Evolutionary conservation across 441 rosid species (phyloP).

Genomic region (Hura crepitans): DNA sequence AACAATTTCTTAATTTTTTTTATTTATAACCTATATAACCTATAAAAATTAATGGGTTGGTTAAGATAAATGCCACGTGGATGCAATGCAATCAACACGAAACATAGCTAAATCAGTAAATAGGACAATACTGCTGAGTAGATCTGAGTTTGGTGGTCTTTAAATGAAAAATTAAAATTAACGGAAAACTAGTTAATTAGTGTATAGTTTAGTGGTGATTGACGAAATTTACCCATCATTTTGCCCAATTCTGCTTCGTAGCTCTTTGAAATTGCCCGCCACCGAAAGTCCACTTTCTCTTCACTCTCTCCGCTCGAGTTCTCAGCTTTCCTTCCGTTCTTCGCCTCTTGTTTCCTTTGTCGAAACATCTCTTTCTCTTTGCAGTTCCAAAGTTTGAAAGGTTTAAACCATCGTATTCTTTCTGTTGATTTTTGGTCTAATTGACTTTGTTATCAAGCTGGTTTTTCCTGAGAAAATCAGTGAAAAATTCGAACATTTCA

Average conservation of each 20-base stretch:
- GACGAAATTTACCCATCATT: too few species aligned
- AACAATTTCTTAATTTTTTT: too few species aligned
- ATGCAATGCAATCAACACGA: too few species aligned
- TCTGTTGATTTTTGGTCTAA: not conserved
- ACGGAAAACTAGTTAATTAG: too few species aligned
- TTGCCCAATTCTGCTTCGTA: not conserved
- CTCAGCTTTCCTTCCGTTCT: not conserved
- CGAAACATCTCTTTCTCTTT: not conserved
- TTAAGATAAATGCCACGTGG: too few species aligned
- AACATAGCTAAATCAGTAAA: too few species aligned
- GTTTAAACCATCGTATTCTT: not conserved
- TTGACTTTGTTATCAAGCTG: not conserved
- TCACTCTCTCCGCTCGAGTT: not conserved
- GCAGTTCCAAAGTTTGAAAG: not conserved
- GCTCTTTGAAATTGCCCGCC: constrained; percentile 24
- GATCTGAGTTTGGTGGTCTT: too few species aligned
- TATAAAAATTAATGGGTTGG: too few species aligned
- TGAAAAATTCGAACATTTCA: not conserved
- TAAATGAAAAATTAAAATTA: too few species aligned
- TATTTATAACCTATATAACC: too few species aligned
- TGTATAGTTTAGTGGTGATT: too few species aligned
- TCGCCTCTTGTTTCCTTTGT: not conserved
- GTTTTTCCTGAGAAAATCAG: not conserved
- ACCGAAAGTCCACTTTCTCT: not conserved
- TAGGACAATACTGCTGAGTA: too few species aligned